Evolutionary conservation across 306 rosid genomes (phyloP), one percentile per base, ranked within the genome.

Genomic region (Cucumis cinereus): DNA sequence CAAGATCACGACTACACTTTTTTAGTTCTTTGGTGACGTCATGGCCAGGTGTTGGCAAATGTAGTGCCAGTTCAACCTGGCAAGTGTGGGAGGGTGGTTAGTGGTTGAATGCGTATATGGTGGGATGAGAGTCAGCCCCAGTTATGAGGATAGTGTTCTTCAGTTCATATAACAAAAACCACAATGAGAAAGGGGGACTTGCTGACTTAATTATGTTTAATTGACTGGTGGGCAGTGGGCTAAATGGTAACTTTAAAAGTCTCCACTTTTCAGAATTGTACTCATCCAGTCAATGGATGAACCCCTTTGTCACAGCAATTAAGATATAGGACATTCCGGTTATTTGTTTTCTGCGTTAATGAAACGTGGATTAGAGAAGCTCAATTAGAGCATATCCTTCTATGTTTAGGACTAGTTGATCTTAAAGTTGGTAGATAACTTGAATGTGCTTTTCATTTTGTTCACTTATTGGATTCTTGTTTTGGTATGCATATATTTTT

Each of bases 1-100:
- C 35, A 30, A 5, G 35, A 30, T 68, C 5, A 41, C 6, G 33
- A 41, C 19, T 10, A 2, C 35, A n/a, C 33, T 41, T 67, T 66
- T 68, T 43, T 11, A 68, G 13, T 68, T 68, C 74, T 68, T 41
- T 12, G 11, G 15, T 3, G 2, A 20, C 7, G 5, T 26, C 10
- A 43, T 11, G 73, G n/a, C 54, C 22, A 23, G 54, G 73, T 20
- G 50, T 67, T n/a, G 49, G 35, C 8, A 63, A 35, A 63, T 35
- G 50, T n/a, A 66, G 5, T 38, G 14, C 55, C 7, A 41, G 36
- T 68, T 68, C 20, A 68, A 30, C n/a, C 53, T 5, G 7, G 55
- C 20, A 68, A 50, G 52, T n/a, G 30, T 66, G 52, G 73, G 73
- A 19, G 52, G 73, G 52, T 67, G 73, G 73, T 67, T 67, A 35